phyloP scores from a whole-genome alignment of 768 basidiomycete species.

The Suillus decipiens region DNA sequence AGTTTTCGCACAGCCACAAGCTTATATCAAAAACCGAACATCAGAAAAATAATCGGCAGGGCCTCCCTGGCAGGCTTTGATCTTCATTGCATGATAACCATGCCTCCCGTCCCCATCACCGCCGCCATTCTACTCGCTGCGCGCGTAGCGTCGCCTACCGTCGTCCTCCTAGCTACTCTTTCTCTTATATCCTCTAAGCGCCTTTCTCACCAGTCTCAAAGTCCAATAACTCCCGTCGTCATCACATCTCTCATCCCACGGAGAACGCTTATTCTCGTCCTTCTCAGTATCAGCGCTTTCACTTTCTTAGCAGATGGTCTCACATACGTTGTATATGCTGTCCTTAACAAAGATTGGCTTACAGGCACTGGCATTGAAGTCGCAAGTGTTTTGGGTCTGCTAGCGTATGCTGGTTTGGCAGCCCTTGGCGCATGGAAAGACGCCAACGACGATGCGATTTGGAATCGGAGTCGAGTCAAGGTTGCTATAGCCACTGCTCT shows the following conservation, averaged over 20 bases:
- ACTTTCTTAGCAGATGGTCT: constrained; percentile 81
- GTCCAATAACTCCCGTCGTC: constrained; percentile 77
- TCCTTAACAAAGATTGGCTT: constrained; percentile 69
- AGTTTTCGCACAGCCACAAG: not conserved
- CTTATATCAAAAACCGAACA: constrained; percentile 1
- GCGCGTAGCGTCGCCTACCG: constrained; percentile 66
- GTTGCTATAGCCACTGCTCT: constrained; percentile 54
- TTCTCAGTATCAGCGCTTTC: constrained; percentile 69
- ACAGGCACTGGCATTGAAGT: constrained; percentile 62
- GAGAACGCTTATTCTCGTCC: constrained; percentile 67
- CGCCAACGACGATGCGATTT: constrained; percentile 65
- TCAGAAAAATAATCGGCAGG: not conserved
- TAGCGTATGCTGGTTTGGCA: constrained; percentile 72
- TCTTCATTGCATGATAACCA: not conserved
- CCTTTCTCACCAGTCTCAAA: constrained; percentile 42
- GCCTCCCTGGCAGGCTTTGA: not conserved
- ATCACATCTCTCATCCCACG: constrained; percentile 74
- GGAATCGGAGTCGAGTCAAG: constrained; percentile 62
- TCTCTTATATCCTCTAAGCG: constrained; percentile 58
- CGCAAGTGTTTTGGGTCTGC: constrained; percentile 66
- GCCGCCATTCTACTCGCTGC: constrained; percentile 51
- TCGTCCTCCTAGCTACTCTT: constrained; percentile 62
- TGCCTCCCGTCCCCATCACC: not conserved
- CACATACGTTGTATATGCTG: constrained; percentile 63
- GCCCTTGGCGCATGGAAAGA: constrained; percentile 82